Conservation (phyloP, 2,329 filamentous ascomycete genomes). For the Drechslerella stenobrocha region DNA sequence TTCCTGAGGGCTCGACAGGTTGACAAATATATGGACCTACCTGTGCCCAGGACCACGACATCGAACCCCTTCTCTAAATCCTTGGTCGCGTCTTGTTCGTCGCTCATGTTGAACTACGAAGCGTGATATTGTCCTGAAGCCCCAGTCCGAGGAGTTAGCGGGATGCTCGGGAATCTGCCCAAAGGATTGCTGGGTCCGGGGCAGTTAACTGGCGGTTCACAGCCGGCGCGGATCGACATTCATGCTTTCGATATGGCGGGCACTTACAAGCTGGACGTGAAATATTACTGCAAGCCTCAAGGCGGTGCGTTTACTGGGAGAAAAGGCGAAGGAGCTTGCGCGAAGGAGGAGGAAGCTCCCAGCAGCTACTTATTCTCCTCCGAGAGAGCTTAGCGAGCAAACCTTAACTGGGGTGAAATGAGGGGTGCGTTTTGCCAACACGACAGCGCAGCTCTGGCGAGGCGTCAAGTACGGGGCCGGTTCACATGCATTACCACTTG, state of each 20-base stretch:
- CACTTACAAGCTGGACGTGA: not conserved
- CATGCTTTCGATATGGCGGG: too few species aligned
- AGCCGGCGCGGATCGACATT: too few species aligned
- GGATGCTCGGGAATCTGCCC: too few species aligned
- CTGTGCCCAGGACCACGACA: constrained; percentile 96
- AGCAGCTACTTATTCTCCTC: not conserved
- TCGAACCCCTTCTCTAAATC: constrained; percentile 93
- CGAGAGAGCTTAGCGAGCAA: constrained; percentile 1
- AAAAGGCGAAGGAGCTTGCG: not conserved
- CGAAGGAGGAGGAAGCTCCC: constrained; percentile 3
- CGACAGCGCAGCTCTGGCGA: not conserved
- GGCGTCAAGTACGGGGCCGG: too few species aligned
- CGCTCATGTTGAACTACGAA: constrained; percentile 14
- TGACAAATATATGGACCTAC: constrained; percentile 60
- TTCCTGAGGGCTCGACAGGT: too few species aligned
- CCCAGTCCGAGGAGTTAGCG: too few species aligned
- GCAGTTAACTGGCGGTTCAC: too few species aligned
- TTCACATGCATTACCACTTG: too few species aligned
- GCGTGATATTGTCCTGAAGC: not conserved
- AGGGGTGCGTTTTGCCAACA: constrained; percentile 8
- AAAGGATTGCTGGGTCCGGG: constrained; percentile 1
- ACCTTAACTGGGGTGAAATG: constrained; percentile 4
- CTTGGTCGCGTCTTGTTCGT: constrained; percentile 38
- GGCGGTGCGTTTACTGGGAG: not conserved
- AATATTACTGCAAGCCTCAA: not conserved